A percentile compares a stretch with the other conserved stretches of the same genome.
phyloP scores from a whole-genome alignment of 164 flowering plant species.

The Vitis cinerea region DNA sequence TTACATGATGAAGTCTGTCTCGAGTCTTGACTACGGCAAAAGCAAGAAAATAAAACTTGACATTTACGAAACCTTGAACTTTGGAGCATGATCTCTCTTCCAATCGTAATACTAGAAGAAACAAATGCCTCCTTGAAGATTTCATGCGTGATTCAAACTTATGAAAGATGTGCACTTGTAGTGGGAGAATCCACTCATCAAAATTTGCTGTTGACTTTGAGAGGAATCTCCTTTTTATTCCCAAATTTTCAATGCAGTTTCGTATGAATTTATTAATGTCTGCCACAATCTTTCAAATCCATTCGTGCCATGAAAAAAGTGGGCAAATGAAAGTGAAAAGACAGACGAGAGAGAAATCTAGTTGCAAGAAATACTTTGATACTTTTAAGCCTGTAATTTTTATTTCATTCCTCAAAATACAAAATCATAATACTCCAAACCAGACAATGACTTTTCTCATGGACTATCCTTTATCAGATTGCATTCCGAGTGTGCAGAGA shows the following conservation, averaged over 20 bases:
- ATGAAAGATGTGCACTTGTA: neutral
- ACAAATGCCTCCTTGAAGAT: neutral
- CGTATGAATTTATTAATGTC: conserved; percentile 21
- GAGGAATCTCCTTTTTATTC: conserved; percentile 6
- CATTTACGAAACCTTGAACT: too few relatives aligned
- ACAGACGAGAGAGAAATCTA: neutral
- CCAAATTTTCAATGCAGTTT: conserved; percentile 6
- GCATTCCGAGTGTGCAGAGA: neutral
- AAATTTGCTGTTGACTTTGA: conserved; percentile 2
- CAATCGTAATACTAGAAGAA: neutral
- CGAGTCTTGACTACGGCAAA: too few relatives aligned
- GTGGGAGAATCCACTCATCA: conserved; percentile 4
- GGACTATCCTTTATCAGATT: neutral
- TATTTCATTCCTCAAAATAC: neutral
- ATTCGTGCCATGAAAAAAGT: conserved; percentile 20
- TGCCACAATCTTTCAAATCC: conserved; percentile 30
- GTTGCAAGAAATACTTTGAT: neutral
- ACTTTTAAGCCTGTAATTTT: neutral
- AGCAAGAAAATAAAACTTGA: too few relatives aligned
- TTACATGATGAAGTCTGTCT: too few relatives aligned
- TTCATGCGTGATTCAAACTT: neutral
- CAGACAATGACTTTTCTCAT: neutral
- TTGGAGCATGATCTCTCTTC: neutral
- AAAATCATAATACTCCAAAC: neutral
- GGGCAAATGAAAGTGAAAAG: conserved; percentile 13